Evolutionary conservation across 192 early-diverging fungal genomes (phyloP).

Genomic region (Entomortierella lignicola): DNA sequence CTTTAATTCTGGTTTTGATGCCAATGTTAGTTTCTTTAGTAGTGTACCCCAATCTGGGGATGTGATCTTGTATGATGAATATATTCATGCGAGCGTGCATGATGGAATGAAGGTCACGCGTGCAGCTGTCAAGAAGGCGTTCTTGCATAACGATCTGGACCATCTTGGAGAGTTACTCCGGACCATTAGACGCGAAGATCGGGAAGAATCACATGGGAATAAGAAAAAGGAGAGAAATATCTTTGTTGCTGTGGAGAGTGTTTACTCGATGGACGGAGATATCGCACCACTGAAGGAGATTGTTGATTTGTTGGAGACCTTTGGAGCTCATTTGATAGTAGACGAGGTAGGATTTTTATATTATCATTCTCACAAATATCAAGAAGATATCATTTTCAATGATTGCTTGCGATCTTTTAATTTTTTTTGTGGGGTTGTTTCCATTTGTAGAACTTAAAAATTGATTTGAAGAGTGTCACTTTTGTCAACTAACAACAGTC

Average conservation of each 20-base stretch:
- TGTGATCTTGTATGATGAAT: constrained; percentile 76
- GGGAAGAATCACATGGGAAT: not conserved
- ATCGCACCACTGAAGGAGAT: constrained; percentile 75
- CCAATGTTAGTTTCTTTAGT: constrained; percentile 78
- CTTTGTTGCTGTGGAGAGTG: constrained; percentile 79
- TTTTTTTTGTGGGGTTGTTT: constrained; percentile 30
- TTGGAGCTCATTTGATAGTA: constrained; percentile 75
- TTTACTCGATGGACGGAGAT: constrained; percentile 91
- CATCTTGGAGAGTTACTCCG: constrained; percentile 60
- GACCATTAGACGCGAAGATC: constrained; percentile 32
- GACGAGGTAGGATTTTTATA: constrained; percentile 72
- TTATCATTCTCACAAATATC: constrained; percentile 3
- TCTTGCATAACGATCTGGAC: constrained; percentile 74
- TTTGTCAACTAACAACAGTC: too few species aligned
- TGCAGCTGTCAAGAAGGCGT: constrained; percentile 59
- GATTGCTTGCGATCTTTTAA: too few species aligned
- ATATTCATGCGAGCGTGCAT: constrained; percentile 86
- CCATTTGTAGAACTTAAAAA: too few species aligned
- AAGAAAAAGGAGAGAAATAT: constrained; percentile 55
- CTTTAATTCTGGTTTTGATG: constrained; percentile 91
- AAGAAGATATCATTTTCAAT: too few species aligned
- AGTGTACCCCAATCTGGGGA: constrained; percentile 74
- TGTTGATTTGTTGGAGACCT: constrained; percentile 57
- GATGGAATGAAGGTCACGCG: constrained; percentile 77
- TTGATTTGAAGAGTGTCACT: not conserved